Conservation (phyloP, 257 asterid species). For the Ehretia macrophylla region DNA sequence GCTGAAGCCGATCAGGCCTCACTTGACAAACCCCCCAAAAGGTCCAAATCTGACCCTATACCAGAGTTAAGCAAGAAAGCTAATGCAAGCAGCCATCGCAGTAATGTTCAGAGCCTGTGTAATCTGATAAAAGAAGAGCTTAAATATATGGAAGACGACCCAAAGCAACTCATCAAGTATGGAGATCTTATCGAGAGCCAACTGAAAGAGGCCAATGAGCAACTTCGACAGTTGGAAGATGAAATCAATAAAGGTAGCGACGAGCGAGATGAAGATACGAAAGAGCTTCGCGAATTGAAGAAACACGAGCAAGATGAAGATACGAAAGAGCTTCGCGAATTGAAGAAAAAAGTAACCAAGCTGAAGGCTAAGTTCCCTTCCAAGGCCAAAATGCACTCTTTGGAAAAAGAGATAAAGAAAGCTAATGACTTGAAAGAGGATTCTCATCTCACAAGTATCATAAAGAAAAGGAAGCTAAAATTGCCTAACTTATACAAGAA, state of each 20-base stretch:
- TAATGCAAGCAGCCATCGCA: too few relatives aligned
- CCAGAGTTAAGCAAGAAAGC: background rate
- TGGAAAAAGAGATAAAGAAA: background rate
- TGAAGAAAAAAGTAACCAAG: slow-evolving; percentile 3
- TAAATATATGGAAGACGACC: background rate
- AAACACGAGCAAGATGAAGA: background rate
- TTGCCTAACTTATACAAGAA: background rate
- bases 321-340: background rate
- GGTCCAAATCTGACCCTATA: background rate
- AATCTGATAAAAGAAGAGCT: slow-evolving; percentile 2
- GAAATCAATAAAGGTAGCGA: background rate
- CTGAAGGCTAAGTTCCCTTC: slow-evolving; percentile 7
- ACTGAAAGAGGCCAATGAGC: background rate
- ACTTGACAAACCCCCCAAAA: background rate
- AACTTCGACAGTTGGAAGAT: background rate
- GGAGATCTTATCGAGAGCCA: background rate
- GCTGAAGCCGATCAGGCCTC: too few relatives aligned
- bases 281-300: slow-evolving; percentile 1
- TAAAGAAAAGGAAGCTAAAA: background rate
- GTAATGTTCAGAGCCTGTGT: background rate
- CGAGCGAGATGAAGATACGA: background rate
- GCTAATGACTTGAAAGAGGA: background rate
- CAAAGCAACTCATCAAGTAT: background rate
- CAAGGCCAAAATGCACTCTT: background rate
- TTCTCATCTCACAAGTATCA: background rate